Percentiles rank a stretch among this genome's conserved stretches.
phyloP scores from a whole-genome alignment of 148 eudicot genomes.

The Heliosperma pusillum region DNA sequence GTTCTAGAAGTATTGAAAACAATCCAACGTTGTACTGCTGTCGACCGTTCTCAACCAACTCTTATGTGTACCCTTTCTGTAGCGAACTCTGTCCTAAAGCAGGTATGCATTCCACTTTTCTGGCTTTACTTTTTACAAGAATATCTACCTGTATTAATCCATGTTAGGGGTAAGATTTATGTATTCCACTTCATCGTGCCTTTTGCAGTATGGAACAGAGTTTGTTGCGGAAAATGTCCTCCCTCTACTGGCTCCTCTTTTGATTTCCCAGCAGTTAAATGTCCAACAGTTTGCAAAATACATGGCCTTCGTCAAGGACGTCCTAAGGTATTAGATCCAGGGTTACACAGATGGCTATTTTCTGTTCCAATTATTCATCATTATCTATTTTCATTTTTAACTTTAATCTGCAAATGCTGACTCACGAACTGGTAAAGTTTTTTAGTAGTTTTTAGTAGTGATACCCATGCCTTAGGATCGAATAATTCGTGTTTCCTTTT shows the following conservation, averaged over 20 bases:
- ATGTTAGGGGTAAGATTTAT: background rate
- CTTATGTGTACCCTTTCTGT: conserved; percentile 95
- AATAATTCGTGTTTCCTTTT: too few relatives aligned
- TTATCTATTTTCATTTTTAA: background rate
- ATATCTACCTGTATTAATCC: background rate
- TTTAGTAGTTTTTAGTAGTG: background rate
- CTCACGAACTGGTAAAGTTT: background rate
- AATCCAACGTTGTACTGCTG: conserved; percentile 88
- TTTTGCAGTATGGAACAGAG: conserved; percentile 70
- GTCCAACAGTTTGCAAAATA: conserved; percentile 97
- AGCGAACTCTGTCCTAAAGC: conserved; percentile 75
- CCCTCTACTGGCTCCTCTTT: conserved; percentile 73
- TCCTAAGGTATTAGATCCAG: conserved; percentile 52
- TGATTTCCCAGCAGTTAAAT: conserved; percentile 79
- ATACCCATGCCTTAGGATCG: background rate
- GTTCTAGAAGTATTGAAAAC: conserved; percentile 70
- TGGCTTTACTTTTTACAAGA: conserved; percentile 4
- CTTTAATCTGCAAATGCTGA: background rate
- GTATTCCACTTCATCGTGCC: conserved; percentile 17
- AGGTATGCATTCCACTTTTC: conserved; percentile 40
- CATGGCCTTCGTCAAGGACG: conserved; percentile 85
- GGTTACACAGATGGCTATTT: background rate
- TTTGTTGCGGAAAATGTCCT: conserved; percentile 84
- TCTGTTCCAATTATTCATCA: background rate
- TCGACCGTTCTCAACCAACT: conserved; percentile 90